Evolutionary conservation across 768 basidiomycete genomes (phyloP).

Genomic region (Cystofilobasidium macerans): DNA sequence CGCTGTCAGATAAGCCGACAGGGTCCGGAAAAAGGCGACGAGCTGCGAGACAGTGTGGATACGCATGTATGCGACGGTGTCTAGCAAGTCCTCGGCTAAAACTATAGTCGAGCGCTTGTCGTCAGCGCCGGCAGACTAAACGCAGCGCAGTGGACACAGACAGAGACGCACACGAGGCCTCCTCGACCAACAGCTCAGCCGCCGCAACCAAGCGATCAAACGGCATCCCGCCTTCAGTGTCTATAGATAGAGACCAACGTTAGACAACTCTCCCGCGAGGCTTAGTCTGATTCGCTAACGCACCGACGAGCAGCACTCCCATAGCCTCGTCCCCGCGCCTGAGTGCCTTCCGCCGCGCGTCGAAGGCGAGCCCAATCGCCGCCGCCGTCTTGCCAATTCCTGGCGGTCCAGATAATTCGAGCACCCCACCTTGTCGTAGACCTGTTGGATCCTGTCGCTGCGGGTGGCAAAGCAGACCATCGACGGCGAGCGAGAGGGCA

Average conservation of each 20-base stretch:
- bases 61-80: not conserved
- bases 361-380: not conserved
- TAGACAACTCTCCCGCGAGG: no score
- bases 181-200: not conserved
- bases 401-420: not conserved
- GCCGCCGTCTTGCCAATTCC: not conserved
- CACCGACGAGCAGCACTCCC: not conserved
- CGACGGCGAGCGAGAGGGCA: not conserved
- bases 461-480: not conserved
- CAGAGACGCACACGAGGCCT: not conserved
- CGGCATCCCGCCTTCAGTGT: not conserved
- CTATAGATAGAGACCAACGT: not conserved
- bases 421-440: not conserved
- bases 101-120: not conserved
- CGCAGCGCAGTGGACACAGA: no score
- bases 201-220: not conserved
- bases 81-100: not conserved
- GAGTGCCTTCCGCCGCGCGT: not conserved
- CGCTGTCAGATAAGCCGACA: not conserved
- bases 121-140: no score
- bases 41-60: not conserved
- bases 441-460: not conserved
- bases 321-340: not conserved
- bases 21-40: not conserved
- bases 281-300: not conserved